These are phyloP conservation scores for Fusarium sp. DNA, from an alignment of 2,329 filamentous ascomycete genomes.

Conservation along the genomic window DNA sequence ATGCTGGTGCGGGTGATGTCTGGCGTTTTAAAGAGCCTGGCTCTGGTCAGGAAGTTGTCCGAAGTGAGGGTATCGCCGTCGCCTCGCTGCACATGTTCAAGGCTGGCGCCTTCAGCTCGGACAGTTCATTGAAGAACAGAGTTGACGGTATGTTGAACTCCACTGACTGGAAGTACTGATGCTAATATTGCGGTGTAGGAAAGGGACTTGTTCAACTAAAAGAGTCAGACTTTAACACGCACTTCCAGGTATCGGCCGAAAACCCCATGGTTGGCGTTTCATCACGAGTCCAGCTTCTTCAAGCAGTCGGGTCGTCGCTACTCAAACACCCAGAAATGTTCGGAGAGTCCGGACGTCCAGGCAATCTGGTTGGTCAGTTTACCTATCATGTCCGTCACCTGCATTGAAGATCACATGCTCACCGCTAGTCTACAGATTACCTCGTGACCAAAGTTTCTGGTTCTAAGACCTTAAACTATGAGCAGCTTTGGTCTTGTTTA, in stretches of 20 bases:
- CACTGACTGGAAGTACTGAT: fast-evolving
- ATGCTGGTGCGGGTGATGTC: slow-evolving; percentile 64
- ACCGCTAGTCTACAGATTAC: slow-evolving; percentile 50
- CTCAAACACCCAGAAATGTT: slow-evolving; percentile 54
- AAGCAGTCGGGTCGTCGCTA: slow-evolving; percentile 57
- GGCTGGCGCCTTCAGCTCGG: slow-evolving; percentile 52
- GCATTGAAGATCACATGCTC: not conserved
- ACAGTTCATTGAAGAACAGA: not conserved
- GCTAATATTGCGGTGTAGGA: slow-evolving; percentile 30
- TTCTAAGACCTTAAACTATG: not conserved
- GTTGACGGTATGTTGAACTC: slow-evolving; percentile 52
- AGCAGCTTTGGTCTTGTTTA: slow-evolving; percentile 54
- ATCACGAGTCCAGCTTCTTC: slow-evolving; percentile 57
- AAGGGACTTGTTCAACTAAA: slow-evolving; percentile 52
- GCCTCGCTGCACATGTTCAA: slow-evolving; percentile 64
- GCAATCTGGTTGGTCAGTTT: slow-evolving; percentile 60
- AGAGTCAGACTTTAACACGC: slow-evolving; percentile 49
- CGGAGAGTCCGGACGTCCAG: slow-evolving; percentile 57
- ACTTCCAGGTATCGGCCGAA: slow-evolving; percentile 58
- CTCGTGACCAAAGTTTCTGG: slow-evolving; percentile 45
- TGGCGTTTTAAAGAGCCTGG: slow-evolving; percentile 60
- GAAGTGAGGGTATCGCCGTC: slow-evolving; percentile 65
- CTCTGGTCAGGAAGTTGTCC: slow-evolving; percentile 50
- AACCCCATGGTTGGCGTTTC: slow-evolving; percentile 61
- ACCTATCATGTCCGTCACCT: fast-evolving